phyloP scores from a whole-genome alignment of 2,329 filamentous ascomycete genomes.

The Beauveria caledonica region DNA sequence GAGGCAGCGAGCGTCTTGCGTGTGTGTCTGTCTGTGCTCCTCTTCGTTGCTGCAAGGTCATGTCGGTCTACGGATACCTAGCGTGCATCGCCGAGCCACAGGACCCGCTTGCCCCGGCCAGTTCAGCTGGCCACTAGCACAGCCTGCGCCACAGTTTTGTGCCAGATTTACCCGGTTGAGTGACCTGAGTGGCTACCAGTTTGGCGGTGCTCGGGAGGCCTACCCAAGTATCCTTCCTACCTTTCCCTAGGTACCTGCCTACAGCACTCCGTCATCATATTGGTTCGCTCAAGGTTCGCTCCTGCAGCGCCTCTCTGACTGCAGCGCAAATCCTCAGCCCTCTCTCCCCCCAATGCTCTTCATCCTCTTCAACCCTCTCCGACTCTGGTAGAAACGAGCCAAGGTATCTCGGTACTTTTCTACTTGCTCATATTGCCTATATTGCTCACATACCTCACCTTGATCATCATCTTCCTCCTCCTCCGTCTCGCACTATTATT shows the following conservation, averaged over 20 bases:
- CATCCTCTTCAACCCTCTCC: too few species aligned
- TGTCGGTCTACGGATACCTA: not conserved
- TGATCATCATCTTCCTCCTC: not conserved
- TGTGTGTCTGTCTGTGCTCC: not conserved
- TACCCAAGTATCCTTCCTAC: not conserved
- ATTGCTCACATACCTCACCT: too few species aligned
- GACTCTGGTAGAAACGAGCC: too few species aligned
- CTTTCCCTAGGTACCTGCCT: not conserved
- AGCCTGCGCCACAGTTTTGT: slow-evolving; percentile 26
- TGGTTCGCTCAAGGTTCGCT: not conserved
- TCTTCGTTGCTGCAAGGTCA: not conserved
- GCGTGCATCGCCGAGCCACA: slow-evolving; percentile 4
- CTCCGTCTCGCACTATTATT: not conserved
- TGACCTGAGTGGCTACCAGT: not conserved
- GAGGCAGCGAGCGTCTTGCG: slow-evolving; percentile 1
- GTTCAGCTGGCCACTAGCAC: slow-evolving; percentile 42
- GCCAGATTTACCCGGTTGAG: not conserved
- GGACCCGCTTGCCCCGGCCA: slow-evolving; percentile 34
- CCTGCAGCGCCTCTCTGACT: not conserved
- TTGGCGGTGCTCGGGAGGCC: not conserved
- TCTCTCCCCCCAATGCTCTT: too few species aligned
- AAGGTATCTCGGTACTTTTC: too few species aligned
- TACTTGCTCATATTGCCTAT: too few species aligned
- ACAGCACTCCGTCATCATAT: not conserved
- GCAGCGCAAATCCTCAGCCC: not conserved